Evolutionary conservation across 2,329 filamentous ascomycete species (phyloP), one percentile per base, ranked within the genome.

Genomic region (Huntiella abstrusa): DNA sequence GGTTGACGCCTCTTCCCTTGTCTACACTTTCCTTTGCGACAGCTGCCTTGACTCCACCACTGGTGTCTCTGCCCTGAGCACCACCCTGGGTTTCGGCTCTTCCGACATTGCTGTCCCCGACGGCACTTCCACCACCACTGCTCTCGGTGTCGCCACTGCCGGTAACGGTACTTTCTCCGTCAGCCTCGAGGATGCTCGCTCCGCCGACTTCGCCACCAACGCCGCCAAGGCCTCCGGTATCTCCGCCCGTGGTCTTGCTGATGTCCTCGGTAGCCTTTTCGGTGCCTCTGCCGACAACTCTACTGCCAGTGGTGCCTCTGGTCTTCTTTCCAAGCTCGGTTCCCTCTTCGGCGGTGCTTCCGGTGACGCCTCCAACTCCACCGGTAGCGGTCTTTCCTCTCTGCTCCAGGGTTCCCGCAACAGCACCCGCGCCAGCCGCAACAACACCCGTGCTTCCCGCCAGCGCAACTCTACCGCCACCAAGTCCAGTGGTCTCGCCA

Each of bases 11-110:
- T 64, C 63, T 0, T 60, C 62, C 49, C 60, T 66, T 44, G 61
- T 61, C 0, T 67, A 64, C 53, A 68, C 65, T 1, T 68, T 68
- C 53, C 56, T 69, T 4, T 69, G 65, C 55, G 57, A 62, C 39
- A 55, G 55, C 8, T 63, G 60, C 41, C 53, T 63, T 6, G 55
- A 55, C 41, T 49, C 55, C 0, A 45, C 51, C 3, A 45, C 59
- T 1, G 59, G 59, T 0, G 54, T 61, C 4, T 54, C 52, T 0
- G 51, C 46, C 1, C 53, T 52, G 2, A 51, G 54, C 7, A 55
- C 55, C 4, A 58, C 56, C 39, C 61, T 63, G 59, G 61, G 59
- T 16, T 63, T 60, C 59, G 61, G 58, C 5, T 47, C 63, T 11
- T 58, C 56, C 32, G 51, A 41, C 33, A 45, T 48, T 1, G 51